Conservation (phyloP, 345 rosid genomes). For the Dipteronia dyeriana region DNA sequence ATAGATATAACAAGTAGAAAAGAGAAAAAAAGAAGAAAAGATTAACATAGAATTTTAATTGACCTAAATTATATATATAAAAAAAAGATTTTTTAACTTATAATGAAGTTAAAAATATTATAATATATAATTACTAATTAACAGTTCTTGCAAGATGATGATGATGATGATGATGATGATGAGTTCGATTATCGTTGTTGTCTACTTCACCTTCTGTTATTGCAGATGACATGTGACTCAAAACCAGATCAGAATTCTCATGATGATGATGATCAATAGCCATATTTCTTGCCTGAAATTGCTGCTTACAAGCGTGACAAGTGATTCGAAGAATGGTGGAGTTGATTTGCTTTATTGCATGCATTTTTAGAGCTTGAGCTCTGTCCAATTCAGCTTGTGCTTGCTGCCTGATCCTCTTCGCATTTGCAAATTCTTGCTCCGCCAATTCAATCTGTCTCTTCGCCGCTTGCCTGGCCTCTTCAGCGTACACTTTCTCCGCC, state of each 20-base stretch:
- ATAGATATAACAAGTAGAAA: neutral
- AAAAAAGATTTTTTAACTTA: neutral
- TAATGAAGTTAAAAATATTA: neutral
- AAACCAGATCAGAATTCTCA: conserved; percentile 43
- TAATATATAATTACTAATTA: conserved; percentile 11
- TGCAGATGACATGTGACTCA: conserved; percentile 56
- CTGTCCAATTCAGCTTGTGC: conserved; percentile 79
- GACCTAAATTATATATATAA: neutral
- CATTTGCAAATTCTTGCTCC: conserved; percentile 72
- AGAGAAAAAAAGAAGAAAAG: neutral
- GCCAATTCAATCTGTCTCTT: conserved; percentile 78
- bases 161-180: conserved; percentile 2
- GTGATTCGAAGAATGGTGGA: conserved; percentile 70
- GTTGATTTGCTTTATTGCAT: conserved; percentile 62
- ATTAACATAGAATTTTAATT: neutral
- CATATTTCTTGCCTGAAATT: conserved; percentile 40
- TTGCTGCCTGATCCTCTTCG: conserved; percentile 73
- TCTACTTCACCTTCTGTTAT: conserved; percentile 47
- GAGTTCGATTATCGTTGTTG: conserved; percentile 12
- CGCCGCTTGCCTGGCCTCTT: conserved; percentile 63
- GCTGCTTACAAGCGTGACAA: conserved; percentile 76
- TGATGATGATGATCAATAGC: conserved; percentile 20
- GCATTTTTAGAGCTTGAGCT: conserved; percentile 60
- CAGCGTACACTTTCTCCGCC: conserved; percentile 61
- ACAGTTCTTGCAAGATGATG: conserved; percentile 13